phyloP scores from a whole-genome alignment of 768 basidiomycete genomes.

The Tricholoma sp. region DNA sequence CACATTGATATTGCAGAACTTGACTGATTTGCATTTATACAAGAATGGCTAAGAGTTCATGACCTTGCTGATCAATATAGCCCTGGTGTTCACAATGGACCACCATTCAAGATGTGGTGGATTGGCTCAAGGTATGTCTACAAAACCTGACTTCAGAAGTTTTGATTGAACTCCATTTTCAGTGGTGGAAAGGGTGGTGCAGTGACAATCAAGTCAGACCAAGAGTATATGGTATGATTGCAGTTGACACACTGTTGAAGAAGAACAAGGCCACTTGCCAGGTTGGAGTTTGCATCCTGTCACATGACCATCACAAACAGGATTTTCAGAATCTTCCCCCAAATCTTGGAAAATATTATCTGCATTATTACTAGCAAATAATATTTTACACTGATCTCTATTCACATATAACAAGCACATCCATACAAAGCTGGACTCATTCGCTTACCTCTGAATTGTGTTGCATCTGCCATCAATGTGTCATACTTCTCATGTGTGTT shows the following conservation, averaged over 20 bases:
- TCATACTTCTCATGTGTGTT: too few species aligned
- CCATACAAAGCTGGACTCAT: too few species aligned
- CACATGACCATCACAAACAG: too few species aligned
- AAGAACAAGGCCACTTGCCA: neutral
- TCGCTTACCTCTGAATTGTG: too few species aligned
- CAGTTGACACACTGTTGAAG: neutral
- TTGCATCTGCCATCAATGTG: too few species aligned
- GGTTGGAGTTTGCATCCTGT: too few species aligned
- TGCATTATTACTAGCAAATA: too few species aligned
- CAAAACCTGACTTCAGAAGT: neutral
- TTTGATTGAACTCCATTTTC: neutral
- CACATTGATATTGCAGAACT: neutral
- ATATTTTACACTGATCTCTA: too few species aligned
- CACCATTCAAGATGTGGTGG: conserved; percentile 1
- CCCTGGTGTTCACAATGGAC: neutral
- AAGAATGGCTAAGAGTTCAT: neutral
- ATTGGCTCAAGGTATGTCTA: neutral
- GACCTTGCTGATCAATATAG: neutral
- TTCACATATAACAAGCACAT: too few species aligned
- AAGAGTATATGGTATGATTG: neutral
- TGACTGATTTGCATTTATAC: neutral
- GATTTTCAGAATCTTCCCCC: too few species aligned
- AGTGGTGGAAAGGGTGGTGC: neutral
- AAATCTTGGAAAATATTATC: too few species aligned
- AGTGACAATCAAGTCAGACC: neutral